phyloP scores from a whole-genome alignment of 495 filamentous ascomycete genomes.

The Xylaria curta region DNA sequence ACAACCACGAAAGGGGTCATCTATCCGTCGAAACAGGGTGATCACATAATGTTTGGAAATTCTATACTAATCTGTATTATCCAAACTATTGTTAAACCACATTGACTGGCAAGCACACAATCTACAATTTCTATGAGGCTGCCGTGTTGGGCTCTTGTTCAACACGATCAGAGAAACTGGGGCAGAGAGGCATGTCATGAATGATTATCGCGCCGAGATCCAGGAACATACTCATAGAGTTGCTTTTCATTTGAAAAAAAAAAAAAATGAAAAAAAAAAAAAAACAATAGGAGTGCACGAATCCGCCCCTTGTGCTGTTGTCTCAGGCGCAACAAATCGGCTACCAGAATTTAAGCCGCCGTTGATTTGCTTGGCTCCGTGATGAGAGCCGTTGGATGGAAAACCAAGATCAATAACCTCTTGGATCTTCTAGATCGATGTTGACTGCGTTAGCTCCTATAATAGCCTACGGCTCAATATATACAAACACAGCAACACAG shows the following conservation, averaged over 20 bases:
- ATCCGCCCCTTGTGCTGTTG: background rate
- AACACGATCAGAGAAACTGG: background rate
- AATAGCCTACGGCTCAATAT: too few relatives aligned
- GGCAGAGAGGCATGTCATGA: background rate
- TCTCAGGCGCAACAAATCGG: background rate
- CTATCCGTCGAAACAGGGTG: too few relatives aligned
- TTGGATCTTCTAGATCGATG: constrained; percentile 4
- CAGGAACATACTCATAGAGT: background rate
- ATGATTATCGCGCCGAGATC: background rate
- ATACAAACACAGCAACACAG: too few relatives aligned
- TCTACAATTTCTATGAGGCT: background rate
- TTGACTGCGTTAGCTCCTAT: background rate
- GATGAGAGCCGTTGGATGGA: background rate
- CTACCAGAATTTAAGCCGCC: background rate
- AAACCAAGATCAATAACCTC: background rate
- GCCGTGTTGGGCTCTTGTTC: background rate
- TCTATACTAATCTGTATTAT: background rate
- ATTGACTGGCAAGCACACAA: background rate
- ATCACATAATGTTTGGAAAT: background rate
- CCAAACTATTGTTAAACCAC: background rate
- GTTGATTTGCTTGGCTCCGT: background rate
- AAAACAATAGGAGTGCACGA: too few relatives aligned
- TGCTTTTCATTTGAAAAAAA: background rate
- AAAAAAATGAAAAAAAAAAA: too few relatives aligned
- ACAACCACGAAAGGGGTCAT: too few relatives aligned